phyloP scores from a whole-genome alignment of 352 stramenopile species.

The Phytopythium delawarense region DNA sequence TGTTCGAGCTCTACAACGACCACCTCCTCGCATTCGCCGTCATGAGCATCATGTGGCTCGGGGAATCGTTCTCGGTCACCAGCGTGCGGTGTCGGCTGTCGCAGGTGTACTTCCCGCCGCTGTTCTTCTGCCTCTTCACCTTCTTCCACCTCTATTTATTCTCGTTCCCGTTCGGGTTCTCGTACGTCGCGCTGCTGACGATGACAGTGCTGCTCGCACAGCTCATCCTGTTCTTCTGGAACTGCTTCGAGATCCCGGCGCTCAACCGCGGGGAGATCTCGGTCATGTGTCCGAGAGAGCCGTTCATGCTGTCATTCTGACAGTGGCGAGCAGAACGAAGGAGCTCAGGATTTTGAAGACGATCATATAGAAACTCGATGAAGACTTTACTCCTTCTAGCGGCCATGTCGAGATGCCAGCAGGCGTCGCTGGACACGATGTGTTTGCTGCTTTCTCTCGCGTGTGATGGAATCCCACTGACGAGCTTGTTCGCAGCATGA shows the following conservation, averaged over 20 bases:
- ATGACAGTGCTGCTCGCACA: constrained; percentile 37
- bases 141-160: constrained; percentile 96
- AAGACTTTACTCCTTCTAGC: background rate
- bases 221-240: constrained; percentile 68
- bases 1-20: constrained; percentile 95
- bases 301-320: constrained; percentile 20
- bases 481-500: background rate
- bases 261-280: constrained; percentile 44
- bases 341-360: background rate
- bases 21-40: constrained; percentile 89
- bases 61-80: constrained; percentile 90
- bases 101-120: constrained; percentile 78
- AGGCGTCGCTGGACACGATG: background rate
- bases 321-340: background rate
- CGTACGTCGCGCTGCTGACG: constrained; percentile 76
- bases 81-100: constrained; percentile 70
- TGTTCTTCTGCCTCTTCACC: constrained; percentile 94
- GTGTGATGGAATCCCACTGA: background rate
- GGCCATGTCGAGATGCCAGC: background rate
- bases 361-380: background rate
- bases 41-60: constrained; percentile 84
- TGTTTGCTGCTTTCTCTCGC: background rate
- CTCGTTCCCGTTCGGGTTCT: constrained; percentile 91
- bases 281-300: constrained; percentile 18
- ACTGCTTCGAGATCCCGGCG: constrained; percentile 64